Conservation (phyloP, 352 stramenopile genomes). For the Pythium inflatum region DNA sequence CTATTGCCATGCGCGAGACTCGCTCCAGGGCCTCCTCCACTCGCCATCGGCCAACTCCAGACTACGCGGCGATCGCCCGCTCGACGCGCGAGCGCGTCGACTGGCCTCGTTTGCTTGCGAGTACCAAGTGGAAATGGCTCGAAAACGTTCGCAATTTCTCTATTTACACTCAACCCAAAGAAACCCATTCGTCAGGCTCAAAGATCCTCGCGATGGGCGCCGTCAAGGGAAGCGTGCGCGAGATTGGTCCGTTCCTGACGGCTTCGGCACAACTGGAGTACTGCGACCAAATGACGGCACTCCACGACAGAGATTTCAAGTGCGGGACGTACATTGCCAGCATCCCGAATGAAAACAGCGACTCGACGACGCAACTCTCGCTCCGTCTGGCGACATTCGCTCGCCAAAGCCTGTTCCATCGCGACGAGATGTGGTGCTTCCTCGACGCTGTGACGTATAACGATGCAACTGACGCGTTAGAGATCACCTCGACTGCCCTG, state of each 20-base stretch:
- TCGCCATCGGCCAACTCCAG: too few relatives aligned
- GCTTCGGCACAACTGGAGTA: conserved; percentile 4
- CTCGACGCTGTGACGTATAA: conserved; percentile 13
- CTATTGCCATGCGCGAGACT: too few relatives aligned
- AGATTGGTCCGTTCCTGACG: conserved; percentile 19
- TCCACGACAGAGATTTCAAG: conserved; percentile 24
- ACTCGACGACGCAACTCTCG: background rate
- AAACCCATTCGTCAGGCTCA: background rate
- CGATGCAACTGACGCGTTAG: background rate
- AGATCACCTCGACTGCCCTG: conserved; percentile 1
- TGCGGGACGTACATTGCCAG: conserved; percentile 14
- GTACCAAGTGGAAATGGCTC: conserved; percentile 26
- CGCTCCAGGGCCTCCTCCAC: too few relatives aligned
- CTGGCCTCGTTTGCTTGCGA: background rate
- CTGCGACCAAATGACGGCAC: conserved; percentile 22
- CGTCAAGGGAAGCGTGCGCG: conserved; percentile 20
- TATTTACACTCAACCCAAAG: conserved; percentile 4
- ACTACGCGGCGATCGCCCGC: conserved; percentile 1
- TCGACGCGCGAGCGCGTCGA: background rate
- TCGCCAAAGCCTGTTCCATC: background rate
- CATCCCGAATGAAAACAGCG: background rate
- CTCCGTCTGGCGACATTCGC: conserved; percentile 22
- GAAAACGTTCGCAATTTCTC: conserved; percentile 13
- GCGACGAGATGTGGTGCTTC: conserved; percentile 29
- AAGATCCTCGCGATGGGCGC: conserved; percentile 23